Percentiles rank a stretch among this genome's conserved stretches.
These are phyloP conservation scores for Termitomyces sp. DNA, from an alignment of 768 basidiomycete genomes.

Conservation along the genomic window DNA sequence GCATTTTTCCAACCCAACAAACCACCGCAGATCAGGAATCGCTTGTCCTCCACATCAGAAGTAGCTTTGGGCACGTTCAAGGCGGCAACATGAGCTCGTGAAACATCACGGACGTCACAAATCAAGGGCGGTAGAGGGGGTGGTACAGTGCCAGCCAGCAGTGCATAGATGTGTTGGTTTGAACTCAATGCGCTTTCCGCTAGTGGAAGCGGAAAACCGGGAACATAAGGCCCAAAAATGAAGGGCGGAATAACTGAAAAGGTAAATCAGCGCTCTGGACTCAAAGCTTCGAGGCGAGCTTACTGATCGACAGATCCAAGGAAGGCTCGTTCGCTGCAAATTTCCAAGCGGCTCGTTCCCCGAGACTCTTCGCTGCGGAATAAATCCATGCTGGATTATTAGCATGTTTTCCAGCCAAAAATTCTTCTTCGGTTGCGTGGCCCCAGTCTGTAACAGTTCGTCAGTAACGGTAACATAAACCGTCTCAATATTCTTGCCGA, in stretches of 20 bases:
- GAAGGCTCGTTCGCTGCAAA: constrained; percentile 30
- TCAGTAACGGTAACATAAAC: neutral
- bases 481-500: neutral
- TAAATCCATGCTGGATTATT: constrained; percentile 21
- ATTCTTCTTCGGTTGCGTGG: constrained; percentile 22
- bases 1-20: constrained; percentile 15
- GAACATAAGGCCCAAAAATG: constrained; percentile 26
- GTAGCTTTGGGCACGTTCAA: constrained; percentile 17
- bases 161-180: constrained; percentile 19
- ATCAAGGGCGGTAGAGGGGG: constrained; percentile 15
- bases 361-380: constrained; percentile 28
- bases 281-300: constrained; percentile 5
- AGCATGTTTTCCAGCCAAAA: constrained; percentile 13
- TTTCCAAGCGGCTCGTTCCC: constrained; percentile 34
- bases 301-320: constrained; percentile 28
- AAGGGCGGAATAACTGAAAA: constrained; percentile 25
- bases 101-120: constrained; percentile 26
- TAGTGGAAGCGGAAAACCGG: constrained; percentile 14
- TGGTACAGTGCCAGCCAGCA: constrained; percentile 20
- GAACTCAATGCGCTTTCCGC: constrained; percentile 18
- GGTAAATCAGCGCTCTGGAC: neutral
- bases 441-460: constrained; percentile 25
- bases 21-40: constrained; percentile 22
- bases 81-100: constrained; percentile 23
- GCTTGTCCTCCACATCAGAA: constrained; percentile 21